Evolutionary conservation across 441 rosid genomes (phyloP).

Genomic region (Pelargonium citronellum): DNA sequence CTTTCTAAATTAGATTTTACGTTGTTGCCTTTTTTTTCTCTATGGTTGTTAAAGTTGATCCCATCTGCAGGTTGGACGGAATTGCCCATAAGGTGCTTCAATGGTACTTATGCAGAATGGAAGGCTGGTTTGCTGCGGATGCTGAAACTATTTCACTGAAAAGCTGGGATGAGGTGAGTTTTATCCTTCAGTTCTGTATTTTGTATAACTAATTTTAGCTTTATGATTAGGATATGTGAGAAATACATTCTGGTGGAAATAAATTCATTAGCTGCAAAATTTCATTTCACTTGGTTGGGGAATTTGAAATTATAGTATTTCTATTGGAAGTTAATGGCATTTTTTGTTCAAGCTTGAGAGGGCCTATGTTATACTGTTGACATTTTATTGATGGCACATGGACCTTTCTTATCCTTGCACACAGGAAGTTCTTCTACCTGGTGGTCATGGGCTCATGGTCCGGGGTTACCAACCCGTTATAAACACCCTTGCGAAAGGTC

Average conservation of each 20-base stretch:
- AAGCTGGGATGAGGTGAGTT: conserved; percentile 76
- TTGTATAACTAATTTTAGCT: no score
- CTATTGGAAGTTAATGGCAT: neutral
- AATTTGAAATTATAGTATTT: neutral
- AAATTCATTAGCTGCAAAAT: neutral
- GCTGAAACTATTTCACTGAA: conserved; percentile 81
- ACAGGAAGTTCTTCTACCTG: conserved; percentile 86
- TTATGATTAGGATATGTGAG: no score
- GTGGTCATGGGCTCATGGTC: conserved; percentile 98
- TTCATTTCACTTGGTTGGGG: no score
- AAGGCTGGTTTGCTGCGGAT: conserved; percentile 99
- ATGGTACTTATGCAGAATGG: conserved; percentile 97
- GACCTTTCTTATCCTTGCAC: conserved; percentile 8
- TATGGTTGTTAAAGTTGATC: conserved; percentile 13
- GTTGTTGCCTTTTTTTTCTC: conserved; percentile 6
- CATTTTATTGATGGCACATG: conserved; percentile 8
- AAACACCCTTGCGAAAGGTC: conserved; percentile 90
- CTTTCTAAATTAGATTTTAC: neutral
- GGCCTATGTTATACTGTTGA: neutral
- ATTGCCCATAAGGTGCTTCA: conserved; percentile 79
- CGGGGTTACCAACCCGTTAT: conserved; percentile 89
- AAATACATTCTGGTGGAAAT: neutral
- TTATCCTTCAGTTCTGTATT: neutral
- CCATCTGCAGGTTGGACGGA: conserved; percentile 62
- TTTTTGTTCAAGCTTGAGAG: neutral